Conservation (phyloP, 179 eudicot genomes). For the Patellifolia procumbens region DNA sequence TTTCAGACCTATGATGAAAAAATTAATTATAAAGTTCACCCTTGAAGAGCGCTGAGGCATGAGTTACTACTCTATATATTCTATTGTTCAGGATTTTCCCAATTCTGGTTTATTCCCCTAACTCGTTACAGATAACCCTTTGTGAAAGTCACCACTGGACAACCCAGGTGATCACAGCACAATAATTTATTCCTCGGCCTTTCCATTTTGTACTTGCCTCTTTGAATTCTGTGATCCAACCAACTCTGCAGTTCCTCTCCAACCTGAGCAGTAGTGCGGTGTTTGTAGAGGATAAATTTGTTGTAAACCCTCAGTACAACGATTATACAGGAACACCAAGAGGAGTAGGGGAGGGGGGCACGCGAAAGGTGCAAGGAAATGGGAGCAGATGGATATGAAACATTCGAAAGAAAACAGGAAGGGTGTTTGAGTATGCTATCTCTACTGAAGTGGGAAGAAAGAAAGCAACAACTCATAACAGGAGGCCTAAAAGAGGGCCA, state of each 20-base stretch:
- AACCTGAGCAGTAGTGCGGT: neutral
- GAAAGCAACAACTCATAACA: neutral
- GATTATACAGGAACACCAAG: neutral
- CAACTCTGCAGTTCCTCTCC: neutral
- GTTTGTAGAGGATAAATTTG: neutral
- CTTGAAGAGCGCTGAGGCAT: neutral
- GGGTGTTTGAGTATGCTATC: neutral
- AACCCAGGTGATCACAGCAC: neutral
- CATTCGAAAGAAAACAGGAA: neutral
- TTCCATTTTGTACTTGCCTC: neutral
- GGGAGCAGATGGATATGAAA: neutral
- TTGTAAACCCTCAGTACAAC: neutral
- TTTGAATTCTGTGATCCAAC: neutral
- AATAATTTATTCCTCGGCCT: no score
- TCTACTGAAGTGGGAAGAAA: neutral
- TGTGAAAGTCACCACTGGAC: neutral
- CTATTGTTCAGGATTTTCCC: neutral
- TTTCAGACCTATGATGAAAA: neutral
- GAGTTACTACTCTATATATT: neutral
- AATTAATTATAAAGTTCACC: neutral
- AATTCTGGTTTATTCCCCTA: neutral
- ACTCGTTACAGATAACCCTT: neutral
- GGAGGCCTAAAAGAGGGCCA: neutral
- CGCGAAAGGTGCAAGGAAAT: neutral
- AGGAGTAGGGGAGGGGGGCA: neutral